Evolutionary conservation across 805 yeast species (phyloP).

Genomic region (Ogataea zsoltii): DNA sequence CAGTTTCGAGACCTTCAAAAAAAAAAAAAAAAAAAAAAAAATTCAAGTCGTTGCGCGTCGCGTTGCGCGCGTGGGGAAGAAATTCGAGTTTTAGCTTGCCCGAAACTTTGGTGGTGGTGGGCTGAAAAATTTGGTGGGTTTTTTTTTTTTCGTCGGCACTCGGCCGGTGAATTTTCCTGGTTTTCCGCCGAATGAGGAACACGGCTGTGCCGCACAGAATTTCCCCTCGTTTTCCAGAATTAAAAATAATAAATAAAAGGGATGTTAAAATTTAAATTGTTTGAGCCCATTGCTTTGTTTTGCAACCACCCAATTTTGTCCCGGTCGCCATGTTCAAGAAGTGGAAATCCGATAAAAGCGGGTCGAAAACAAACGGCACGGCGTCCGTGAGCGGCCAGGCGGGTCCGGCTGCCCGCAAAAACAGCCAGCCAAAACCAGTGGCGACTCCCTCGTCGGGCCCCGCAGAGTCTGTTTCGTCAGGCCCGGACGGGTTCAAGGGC

Average conservation of each 20-base stretch:
- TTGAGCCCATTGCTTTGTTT: background rate
- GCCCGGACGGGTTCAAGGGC: constrained; percentile 15
- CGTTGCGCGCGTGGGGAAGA: too few relatives aligned
- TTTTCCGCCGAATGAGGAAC: too few relatives aligned
- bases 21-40: too few relatives aligned
- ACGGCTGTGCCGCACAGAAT: too few relatives aligned
- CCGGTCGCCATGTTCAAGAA: constrained; percentile 25
- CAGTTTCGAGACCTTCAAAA: too few relatives aligned
- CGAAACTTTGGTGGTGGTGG: constrained; percentile 1
- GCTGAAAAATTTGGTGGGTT: too few relatives aligned
- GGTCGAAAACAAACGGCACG: constrained; percentile 7
- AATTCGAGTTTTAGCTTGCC: background rate
- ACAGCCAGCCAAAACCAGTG: background rate
- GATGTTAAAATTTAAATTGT: too few relatives aligned
- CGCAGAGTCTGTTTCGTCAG: background rate
- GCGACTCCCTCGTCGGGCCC: background rate
- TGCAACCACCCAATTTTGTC: background rate
- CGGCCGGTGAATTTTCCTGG: too few relatives aligned
- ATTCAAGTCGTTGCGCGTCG: too few relatives aligned
- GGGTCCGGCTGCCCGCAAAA: background rate
- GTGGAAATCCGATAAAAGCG: constrained; percentile 27
- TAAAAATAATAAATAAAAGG: too few relatives aligned
- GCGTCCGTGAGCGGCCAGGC: background rate
- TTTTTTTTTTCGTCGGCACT: too few relatives aligned
- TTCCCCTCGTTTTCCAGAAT: too few relatives aligned